A percentile compares a stretch with the other conserved stretches of the same genome.
These are phyloP conservation scores for barley (Hordeum vulgare) DNA, from an alignment of 176 grass and related monocot genomes.

Conservation along the genomic window MorexV3_pseudomolecules_assembly NC_058523.1:415910275-415910774, in stretches of 20 bases:
- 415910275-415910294: slow-evolving; percentile 88
- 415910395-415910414: not conserved
- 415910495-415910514: slow-evolving; percentile 95
- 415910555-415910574: slow-evolving; percentile 57
- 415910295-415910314: slow-evolving; percentile 61
- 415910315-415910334: slow-evolving; percentile 42
- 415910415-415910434: not conserved
- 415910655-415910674: not conserved
- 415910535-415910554: slow-evolving; percentile 51
- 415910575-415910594: not conserved
- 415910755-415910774: slow-evolving; percentile 75
- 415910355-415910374: slow-evolving; percentile 9
- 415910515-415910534: slow-evolving; percentile 63
- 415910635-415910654: not conserved
- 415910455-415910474: slow-evolving; percentile 50
- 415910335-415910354: slow-evolving; percentile 64
- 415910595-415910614: not conserved
- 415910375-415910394: not conserved
- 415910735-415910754: slow-evolving; percentile 86
- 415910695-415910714: not conserved
- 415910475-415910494: slow-evolving; percentile 97
- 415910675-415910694: not conserved
- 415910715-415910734: slow-evolving; percentile 83
- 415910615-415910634: not conserved
- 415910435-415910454: not conserved